A percentile compares a stretch with the other conserved stretches of the same genome.
Conservation (phyloP, 257 asterid species). For the Penstemon eatonii region DNA sequence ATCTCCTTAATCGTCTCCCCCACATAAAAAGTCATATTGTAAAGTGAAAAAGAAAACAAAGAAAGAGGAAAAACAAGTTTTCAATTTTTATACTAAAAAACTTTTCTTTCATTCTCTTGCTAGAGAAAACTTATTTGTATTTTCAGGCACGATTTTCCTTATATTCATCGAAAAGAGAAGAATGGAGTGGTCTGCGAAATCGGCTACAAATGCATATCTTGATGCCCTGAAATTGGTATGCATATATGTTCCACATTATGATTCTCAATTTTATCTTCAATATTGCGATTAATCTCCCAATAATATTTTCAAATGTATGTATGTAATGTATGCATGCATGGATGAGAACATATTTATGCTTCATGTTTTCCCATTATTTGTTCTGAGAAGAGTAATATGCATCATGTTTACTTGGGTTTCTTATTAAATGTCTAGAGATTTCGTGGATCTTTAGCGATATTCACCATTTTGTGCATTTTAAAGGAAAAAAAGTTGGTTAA, state of each 20-base stretch:
- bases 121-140: not conserved
- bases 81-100: too few species aligned
- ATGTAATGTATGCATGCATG: too few species aligned
- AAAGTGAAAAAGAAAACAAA: not conserved
- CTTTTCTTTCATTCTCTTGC: not conserved
- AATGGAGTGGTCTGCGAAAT: conserved; percentile 64
- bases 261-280: not conserved
- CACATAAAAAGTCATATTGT: not conserved
- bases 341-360: not conserved
- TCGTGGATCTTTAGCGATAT: too few species aligned
- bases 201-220: conserved; percentile 64
- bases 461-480: too few species aligned
- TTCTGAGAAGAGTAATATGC: not conserved
- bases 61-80: not conserved
- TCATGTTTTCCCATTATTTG: not conserved
- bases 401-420: too few species aligned
- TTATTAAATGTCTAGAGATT: too few species aligned
- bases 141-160: conserved; percentile 10
- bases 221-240: conserved; percentile 65
- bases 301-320: not conserved
- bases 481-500: too few species aligned
- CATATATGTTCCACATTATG: not conserved
- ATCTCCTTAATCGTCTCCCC: conserved; percentile 40
- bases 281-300: too few species aligned
- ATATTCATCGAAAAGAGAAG: not conserved